These are phyloP conservation scores for Xerocomus cyaneibrunnescens DNA, from an alignment of 1,284 basidiomycete genomes.

Conservation along the genomic window DNA sequence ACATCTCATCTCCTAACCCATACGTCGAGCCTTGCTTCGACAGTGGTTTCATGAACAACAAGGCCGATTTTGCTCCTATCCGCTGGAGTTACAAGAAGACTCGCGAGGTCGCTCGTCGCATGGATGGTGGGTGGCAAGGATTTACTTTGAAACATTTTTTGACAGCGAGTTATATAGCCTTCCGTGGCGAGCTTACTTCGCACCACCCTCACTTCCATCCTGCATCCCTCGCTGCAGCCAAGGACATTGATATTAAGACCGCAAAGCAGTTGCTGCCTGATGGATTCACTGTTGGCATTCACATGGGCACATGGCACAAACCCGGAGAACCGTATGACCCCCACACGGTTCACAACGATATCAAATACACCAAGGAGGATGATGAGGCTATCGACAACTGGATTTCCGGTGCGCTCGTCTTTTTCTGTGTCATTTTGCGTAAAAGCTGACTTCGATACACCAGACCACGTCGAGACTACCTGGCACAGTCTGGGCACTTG, in stretches of 20 bases:
- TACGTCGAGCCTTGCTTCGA: constrained; percentile 67
- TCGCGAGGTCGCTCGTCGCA: constrained; percentile 67
- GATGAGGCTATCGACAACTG: constrained; percentile 71
- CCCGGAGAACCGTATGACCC: constrained; percentile 56
- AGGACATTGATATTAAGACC: constrained; percentile 67
- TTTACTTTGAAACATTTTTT: not conserved
- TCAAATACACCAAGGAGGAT: constrained; percentile 63
- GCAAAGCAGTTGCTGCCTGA: constrained; percentile 63
- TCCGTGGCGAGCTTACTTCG: constrained; percentile 67
- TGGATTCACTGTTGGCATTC: constrained; percentile 65
- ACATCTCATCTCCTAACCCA: constrained; percentile 58
- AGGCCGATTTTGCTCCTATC: constrained; percentile 73
- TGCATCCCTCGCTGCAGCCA: constrained; percentile 54
- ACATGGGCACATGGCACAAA: constrained; percentile 69
- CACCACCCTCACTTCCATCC: constrained; percentile 76
- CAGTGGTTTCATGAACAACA: constrained; percentile 74
- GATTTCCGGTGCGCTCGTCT: constrained; percentile 42
- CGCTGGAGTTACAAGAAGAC: constrained; percentile 77
- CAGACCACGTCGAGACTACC: constrained; percentile 71
- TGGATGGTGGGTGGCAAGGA: constrained; percentile 50
- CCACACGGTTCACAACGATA: constrained; percentile 60
- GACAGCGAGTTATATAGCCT: constrained; percentile 41
- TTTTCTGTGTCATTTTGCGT: not conserved
- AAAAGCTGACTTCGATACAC: not conserved
- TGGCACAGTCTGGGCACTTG: constrained; percentile 64